phyloP scores from a whole-genome alignment of 495 filamentous ascomycete species.

The Aspergillus homomorphus region DNA sequence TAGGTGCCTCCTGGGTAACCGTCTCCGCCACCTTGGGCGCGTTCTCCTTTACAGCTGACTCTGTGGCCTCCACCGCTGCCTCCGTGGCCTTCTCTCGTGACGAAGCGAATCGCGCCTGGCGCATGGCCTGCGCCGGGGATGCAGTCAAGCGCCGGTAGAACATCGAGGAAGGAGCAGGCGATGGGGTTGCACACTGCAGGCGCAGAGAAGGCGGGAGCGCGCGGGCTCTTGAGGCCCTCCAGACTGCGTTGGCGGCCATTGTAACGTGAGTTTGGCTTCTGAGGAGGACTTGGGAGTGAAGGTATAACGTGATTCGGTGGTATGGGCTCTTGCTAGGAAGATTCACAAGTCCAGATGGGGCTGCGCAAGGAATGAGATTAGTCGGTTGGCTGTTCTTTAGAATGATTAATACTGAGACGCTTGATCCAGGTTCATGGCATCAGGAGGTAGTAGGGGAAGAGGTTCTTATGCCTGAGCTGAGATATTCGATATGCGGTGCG shows the following conservation, averaged over 20 bases:
- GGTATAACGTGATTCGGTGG: no score
- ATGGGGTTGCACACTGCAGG: background rate
- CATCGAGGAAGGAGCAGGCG: background rate
- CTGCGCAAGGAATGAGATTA: no score
- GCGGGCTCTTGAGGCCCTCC: background rate
- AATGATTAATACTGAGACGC: no score
- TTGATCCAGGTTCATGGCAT: no score
- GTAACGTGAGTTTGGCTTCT: no score
- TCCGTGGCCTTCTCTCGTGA: slow-evolving; percentile 7
- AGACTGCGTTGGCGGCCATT: background rate
- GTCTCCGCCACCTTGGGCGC: slow-evolving; percentile 18
- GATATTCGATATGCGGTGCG: background rate
- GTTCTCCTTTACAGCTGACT: slow-evolving; percentile 14
- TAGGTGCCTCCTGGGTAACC: slow-evolving; percentile 30
- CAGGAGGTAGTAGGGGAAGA: no score
- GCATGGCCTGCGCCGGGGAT: background rate
- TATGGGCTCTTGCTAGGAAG: background rate
- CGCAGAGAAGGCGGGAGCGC: background rate
- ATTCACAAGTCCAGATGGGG: no score
- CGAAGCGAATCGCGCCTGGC: slow-evolving; percentile 31
- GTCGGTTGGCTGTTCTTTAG: no score
- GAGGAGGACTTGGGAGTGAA: no score
- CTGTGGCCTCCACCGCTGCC: slow-evolving; percentile 15
- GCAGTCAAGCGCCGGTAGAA: background rate
- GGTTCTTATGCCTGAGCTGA: background rate